Base-by-base conservation (phyloP, 225 moss, liverwort and hornwort genomes). In the Straminergon stramineum region DNA sequence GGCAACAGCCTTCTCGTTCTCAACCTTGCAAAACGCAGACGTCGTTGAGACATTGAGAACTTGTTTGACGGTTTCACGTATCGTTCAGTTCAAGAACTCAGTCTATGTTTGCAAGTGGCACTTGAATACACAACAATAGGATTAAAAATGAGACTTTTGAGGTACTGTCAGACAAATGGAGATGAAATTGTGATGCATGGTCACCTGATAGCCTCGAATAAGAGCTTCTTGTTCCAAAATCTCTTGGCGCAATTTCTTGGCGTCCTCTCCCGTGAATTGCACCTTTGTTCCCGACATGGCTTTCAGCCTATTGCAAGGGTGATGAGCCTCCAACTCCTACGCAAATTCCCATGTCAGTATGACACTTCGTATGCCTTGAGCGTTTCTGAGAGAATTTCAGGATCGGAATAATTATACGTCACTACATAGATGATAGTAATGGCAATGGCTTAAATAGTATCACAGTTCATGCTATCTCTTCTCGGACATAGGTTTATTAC, bases 171-270 rank as follows among this genome's bases (percentile, higher is more conserved):
- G n/a, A n/a, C n/a, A n/a, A n/a, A n/a, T n/a, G n/a, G 61, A 76
- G 75, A 52, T 62, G 19, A 52, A 61, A 66, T 48, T 60, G 53
- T 57, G 31, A 41, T 68, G 63, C 52, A 53, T 64, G 51, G 39
- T 55, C 43, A 94, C 94, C 94, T 94, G 94, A 87, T 94, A 94
- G 45, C 94, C 94, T 83, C 94, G 93, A 89, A 94, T 93, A 23
- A 94, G 93, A 55, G 93, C 93, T 90, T 94, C 94, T 92, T 94
- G 94, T 78, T 94, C 93, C 84, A 93, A 52, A 84, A 94, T 92
- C 68, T 94, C 94, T 66, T 92, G 94, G 60, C 93, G 94, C 68
- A 93, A 61, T 88, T 84, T 92, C 87, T 83, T 92, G 81, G 92
- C 88, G 41, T 93, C 94, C 87, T 90, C 84, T 77, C 87, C 91